These are phyloP conservation scores for Cladosporium sp. DNA, from an alignment of 2,329 filamentous ascomycete genomes.

Conservation along the genomic window DNA sequence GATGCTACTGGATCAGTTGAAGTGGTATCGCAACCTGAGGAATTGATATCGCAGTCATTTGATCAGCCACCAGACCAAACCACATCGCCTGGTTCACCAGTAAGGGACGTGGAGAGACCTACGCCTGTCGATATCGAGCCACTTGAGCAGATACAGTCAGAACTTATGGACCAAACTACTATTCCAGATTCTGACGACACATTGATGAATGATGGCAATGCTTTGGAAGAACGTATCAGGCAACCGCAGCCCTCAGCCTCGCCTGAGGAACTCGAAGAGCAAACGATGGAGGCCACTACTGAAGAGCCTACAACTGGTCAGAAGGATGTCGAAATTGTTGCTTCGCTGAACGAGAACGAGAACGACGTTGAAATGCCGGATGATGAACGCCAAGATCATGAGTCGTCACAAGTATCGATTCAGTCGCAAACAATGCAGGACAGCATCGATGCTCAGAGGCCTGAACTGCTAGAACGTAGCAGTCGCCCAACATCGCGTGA, in stretches of 20 bases:
- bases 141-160: background rate
- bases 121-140: background rate
- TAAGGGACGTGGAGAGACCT: background rate
- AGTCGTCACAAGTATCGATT: background rate
- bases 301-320: no score
- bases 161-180: background rate
- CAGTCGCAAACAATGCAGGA: background rate
- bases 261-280: background rate
- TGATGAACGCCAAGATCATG: background rate
- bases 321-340: no score
- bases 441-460: background rate
- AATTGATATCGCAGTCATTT: background rate
- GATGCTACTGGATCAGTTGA: no score
- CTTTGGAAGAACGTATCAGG: background rate
- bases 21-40: no score
- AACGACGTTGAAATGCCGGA: background rate
- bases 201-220: background rate
- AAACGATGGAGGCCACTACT: no score
- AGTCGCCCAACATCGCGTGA: slow-evolving; percentile 1
- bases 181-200: background rate
- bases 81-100: background rate
- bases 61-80: background rate
- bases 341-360: background rate
- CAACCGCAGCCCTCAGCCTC: background rate
- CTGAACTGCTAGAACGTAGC: background rate